phyloP scores from a whole-genome alignment of 176 grass and related monocot species.

The maize (Zea mays) region DNA sequence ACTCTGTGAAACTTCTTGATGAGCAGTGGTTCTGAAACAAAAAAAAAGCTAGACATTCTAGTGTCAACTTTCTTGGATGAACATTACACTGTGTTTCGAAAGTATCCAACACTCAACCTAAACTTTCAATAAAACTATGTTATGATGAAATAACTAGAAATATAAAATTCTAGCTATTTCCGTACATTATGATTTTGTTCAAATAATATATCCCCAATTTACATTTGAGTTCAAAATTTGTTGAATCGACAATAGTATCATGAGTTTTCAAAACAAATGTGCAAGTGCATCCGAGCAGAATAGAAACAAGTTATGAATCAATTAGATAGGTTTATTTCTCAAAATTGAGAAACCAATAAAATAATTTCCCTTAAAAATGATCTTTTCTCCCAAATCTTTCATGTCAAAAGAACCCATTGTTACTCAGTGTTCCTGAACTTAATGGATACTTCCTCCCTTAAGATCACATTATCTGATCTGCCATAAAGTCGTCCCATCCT shows the following conservation, averaged over 20 bases:
- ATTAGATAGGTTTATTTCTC: not conserved
- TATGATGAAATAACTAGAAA: not conserved
- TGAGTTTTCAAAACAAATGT: not conserved
- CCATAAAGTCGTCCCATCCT: not conserved
- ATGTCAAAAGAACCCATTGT: not conserved
- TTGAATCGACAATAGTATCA: not conserved
- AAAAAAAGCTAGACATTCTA: not conserved
- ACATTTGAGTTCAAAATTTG: constrained; percentile 18
- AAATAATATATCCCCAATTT: not conserved
- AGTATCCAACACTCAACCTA: not conserved
- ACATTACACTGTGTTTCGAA: no score
- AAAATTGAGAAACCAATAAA: not conserved
- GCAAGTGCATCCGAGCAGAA: not conserved
- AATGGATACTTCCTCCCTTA: not conserved
- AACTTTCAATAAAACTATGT: not conserved
- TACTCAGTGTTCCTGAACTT: not conserved
- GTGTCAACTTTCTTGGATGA: not conserved
- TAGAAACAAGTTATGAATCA: not conserved
- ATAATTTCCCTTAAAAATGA: not conserved
- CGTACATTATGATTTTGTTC: constrained; percentile 1
- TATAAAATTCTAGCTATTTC: not conserved
- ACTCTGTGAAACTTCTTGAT: constrained; percentile 16
- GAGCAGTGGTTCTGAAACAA: constrained; percentile 29
- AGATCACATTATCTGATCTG: not conserved
- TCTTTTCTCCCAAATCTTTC: not conserved